Conservation (phyloP, 441 rosid genomes). For the Erysimum cheiri region DNA sequence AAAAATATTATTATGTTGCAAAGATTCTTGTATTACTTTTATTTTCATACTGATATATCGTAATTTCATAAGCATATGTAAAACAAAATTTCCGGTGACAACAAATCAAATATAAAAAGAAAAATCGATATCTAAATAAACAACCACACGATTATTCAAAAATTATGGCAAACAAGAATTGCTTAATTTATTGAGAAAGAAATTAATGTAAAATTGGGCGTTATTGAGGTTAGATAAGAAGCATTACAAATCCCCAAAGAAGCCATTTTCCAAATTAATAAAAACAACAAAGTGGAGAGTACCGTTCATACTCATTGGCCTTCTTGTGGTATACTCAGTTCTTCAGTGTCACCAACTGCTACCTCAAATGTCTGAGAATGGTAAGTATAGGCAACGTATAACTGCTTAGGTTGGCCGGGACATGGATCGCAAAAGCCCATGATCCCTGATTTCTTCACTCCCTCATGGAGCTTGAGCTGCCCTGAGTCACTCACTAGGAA, state of each 20-base stretch:
- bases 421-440: slow-evolving; percentile 99
- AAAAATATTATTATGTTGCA: neutral
- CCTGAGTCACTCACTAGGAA: slow-evolving; percentile 90
- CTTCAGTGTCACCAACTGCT: slow-evolving; percentile 72
- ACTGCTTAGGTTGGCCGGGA: slow-evolving; percentile 81
- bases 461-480: slow-evolving; percentile 89
- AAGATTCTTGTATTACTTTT: neutral
- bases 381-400: slow-evolving; percentile 71
- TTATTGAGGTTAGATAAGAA: slow-evolving; percentile 19
- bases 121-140: neutral
- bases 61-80: neutral
- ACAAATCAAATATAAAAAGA: neutral
- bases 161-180: slow-evolving; percentile 18
- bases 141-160: neutral
- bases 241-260: slow-evolving; percentile 31
- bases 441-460: slow-evolving; percentile 92
- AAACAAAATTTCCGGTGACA: neutral
- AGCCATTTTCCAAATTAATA: slow-evolving; percentile 1
- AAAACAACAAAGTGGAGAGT: slow-evolving; percentile 23
- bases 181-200: slow-evolving; percentile 38
- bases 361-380: slow-evolving; percentile 64
- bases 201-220: slow-evolving; percentile 20
- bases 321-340: slow-evolving; percentile 72
- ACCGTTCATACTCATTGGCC: slow-evolving; percentile 53
- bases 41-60: neutral